phyloP scores from a whole-genome alignment of 108 stramenopile species.

The Conticribra weissflogii region DNA sequence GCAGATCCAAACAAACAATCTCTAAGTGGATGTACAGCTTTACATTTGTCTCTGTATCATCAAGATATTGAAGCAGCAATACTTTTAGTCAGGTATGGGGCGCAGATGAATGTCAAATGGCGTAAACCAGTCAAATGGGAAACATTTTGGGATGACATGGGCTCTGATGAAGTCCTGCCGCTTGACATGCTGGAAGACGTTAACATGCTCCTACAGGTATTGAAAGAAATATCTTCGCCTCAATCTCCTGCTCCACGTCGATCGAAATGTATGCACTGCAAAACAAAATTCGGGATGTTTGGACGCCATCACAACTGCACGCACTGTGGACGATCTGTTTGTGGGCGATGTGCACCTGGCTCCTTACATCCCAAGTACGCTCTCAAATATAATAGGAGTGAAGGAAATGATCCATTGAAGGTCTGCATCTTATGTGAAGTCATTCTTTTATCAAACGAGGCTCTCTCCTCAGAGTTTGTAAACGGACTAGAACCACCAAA shows the following conservation, averaged over 20 bases:
- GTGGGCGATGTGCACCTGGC: conserved; percentile 56
- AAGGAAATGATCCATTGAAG: conserved; percentile 13
- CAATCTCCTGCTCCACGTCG: conserved; percentile 64
- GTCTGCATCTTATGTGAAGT: conserved; percentile 45
- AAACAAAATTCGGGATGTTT: conserved; percentile 53
- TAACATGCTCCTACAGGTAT: conserved; percentile 56
- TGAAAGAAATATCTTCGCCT: conserved; percentile 63
- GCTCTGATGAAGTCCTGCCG: conserved; percentile 63
- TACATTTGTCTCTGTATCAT: conserved; percentile 84
- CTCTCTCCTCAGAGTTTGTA: background rate
- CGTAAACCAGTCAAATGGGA: conserved; percentile 80
- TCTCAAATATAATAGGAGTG: conserved; percentile 10
- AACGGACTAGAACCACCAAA: conserved; percentile 6
- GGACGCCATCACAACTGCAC: conserved; percentile 66
- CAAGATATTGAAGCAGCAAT: conserved; percentile 73
- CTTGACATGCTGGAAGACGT: conserved; percentile 82
- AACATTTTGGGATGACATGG: conserved; percentile 79
- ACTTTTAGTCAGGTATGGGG: conserved; percentile 64
- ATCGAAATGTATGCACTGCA: conserved; percentile 87
- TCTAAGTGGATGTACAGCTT: conserved; percentile 78
- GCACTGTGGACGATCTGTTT: conserved; percentile 80
- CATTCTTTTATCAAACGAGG: conserved; percentile 27
- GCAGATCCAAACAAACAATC: conserved; percentile 79
- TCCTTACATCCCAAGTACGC: conserved; percentile 23
- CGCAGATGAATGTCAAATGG: conserved; percentile 81